Evolutionary conservation across 495 filamentous ascomycete species (phyloP), one percentile per base, ranked within the genome.

Genomic region (Bryoglossum gracile): DNA sequence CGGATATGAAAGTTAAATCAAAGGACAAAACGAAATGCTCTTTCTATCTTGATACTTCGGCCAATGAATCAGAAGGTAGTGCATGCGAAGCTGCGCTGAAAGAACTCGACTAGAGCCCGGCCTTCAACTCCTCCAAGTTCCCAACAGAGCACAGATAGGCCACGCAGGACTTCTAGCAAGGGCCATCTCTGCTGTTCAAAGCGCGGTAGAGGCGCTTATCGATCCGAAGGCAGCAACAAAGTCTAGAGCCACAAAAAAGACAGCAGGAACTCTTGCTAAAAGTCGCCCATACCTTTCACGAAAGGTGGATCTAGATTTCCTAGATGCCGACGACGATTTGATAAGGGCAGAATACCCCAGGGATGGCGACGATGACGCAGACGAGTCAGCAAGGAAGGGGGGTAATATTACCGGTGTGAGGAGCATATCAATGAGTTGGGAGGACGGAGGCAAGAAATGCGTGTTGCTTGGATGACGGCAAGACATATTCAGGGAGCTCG

Each of bases 401-500:
- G 44, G 46, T 38, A 52, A 62, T 38, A 50, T 34, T 39, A 17
- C 34, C 10, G 54, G 44, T 17, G 40, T 38, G 8, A 40, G 51
- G 22, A 60, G 52, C 28, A 48, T 68, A 35, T 54, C 17, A 49
- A 62, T 16, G 55, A 64, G 23, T 44, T 74, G 45, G 57, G 69
- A 44, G 49, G 45, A 35, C 55, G 60, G 23, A 58, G 65, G 32
- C 61, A 68, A 33, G 63, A 59, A 41, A 62, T 68, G 48, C 53
- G 51, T 33, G 65, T 63, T 24, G 62, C 65, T 18, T 71, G 67
- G 64, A 63, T 64, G 2, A 66, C 69, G 16, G 61, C 58, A 26
- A 62, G 66, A 43, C 67, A 73, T 59, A 60, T 74, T 17, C 61
- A 64, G 5, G 59, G 59, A 35, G 65, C 72, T 4, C 48, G 63